These are phyloP conservation scores for Postia placenta DNA, from an alignment of 768 basidiomycete genomes.

Conservation along the genomic window DNA sequence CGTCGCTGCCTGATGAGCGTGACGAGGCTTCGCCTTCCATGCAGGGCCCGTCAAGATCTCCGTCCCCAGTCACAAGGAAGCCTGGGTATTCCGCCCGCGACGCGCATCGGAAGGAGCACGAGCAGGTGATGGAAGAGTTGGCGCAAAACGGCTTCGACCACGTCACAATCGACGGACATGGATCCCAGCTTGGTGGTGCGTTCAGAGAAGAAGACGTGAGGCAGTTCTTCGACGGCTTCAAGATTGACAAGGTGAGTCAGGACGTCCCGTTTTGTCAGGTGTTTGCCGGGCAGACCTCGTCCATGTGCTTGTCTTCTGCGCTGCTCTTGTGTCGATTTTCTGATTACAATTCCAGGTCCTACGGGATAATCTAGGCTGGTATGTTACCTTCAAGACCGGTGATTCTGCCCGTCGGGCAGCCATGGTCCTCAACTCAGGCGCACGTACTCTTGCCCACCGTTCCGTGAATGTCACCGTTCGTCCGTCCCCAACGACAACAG, in stretches of 20 bases:
- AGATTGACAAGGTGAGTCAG: slow-evolving; percentile 59
- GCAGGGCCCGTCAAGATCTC: slow-evolving; percentile 27
- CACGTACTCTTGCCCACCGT: slow-evolving; percentile 52
- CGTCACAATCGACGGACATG: slow-evolving; percentile 50
- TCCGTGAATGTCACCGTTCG: slow-evolving; percentile 51
- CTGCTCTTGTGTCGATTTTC: neutral
- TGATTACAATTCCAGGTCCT: slow-evolving; percentile 65
- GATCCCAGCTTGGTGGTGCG: slow-evolving; percentile 36
- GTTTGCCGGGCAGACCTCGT: too few relatives aligned
- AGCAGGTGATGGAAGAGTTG: slow-evolving; percentile 42
- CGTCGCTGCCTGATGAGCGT: slow-evolving; percentile 13
- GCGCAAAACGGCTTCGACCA: slow-evolving; percentile 62
- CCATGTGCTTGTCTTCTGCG: neutral
- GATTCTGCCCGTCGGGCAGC: slow-evolving; percentile 63
- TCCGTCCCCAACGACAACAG: slow-evolving; percentile 28
- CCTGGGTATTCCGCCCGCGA: slow-evolving; percentile 28
- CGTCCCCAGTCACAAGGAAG: slow-evolving; percentile 36
- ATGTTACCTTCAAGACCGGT: slow-evolving; percentile 68
- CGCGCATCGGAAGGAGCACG: slow-evolving; percentile 26
- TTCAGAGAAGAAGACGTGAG: slow-evolving; percentile 65
- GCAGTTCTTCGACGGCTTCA: slow-evolving; percentile 63
- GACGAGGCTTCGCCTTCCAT: slow-evolving; percentile 10
- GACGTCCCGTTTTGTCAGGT: neutral
- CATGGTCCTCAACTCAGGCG: slow-evolving; percentile 49
- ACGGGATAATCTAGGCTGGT: slow-evolving; percentile 67